Percentiles rank a stretch among this genome's conserved stretches.
Conservation (phyloP, 2,329 filamentous ascomycete species). For the Lachnellula occidentalis region DNA sequence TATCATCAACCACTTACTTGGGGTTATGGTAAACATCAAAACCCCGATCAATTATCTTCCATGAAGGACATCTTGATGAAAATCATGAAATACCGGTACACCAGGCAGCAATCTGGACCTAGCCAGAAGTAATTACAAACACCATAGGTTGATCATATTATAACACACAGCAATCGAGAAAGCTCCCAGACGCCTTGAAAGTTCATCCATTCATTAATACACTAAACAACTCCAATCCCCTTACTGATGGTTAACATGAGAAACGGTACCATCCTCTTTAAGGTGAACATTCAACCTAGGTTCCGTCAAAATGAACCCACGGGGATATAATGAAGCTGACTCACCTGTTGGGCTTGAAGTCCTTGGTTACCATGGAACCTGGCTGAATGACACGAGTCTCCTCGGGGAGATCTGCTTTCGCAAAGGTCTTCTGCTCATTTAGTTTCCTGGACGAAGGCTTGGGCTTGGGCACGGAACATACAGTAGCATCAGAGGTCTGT, state of each 20-base stretch:
- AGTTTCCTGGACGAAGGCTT: neutral
- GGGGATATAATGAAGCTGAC: neutral
- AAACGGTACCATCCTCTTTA: slow-evolving; percentile 54
- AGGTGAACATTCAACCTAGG: slow-evolving; percentile 54
- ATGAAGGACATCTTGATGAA: neutral
- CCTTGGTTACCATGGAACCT: slow-evolving; percentile 52
- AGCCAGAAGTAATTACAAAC: too few species aligned
- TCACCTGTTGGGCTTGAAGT: slow-evolving; percentile 39
- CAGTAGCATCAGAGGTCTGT: slow-evolving; percentile 48
- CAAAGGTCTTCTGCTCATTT: slow-evolving; percentile 45
- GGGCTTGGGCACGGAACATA: slow-evolving; percentile 30
- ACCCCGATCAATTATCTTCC: neutral
- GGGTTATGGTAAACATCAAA: neutral
- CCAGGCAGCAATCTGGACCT: neutral
- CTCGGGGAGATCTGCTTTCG: slow-evolving; percentile 54
- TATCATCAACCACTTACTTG: neutral
- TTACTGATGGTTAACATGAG: slow-evolving; percentile 47
- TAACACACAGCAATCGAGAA: neutral
- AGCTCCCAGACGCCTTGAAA: neutral
- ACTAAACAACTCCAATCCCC: neutral
- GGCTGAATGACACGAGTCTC: slow-evolving; percentile 51
- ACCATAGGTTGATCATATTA: neutral
- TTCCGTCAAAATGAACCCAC: neutral
- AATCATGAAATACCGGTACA: neutral
- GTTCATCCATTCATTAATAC: slow-evolving; percentile 6